Base-by-base conservation (phyloP, 2,329 filamentous ascomycete species). In the Diplodia mutila region DNA sequence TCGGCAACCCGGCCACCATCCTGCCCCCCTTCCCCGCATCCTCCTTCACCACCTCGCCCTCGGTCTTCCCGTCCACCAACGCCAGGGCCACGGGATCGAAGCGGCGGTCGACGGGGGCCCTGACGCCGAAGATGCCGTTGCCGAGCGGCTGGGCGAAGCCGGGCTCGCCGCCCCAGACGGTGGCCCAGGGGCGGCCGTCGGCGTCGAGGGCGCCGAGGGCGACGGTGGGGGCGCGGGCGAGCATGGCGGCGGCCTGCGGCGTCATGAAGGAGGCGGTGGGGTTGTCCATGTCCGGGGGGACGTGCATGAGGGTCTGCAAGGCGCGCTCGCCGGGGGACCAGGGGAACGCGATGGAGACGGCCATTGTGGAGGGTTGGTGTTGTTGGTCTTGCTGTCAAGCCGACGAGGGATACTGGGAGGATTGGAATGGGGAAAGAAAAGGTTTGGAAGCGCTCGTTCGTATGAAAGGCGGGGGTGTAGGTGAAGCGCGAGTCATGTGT, bases 161-260 rank as follows among this genome's bases (percentile, higher is more conserved):
- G 0, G 85, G 78, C 68, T 89, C 82, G 18, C 92, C 92, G n/a
- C 91, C 91, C 87, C 90, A 91, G 8, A 96, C 70, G 0, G 90
- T 90, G 18, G 90, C 90, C 92, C 92, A 96, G 1, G 91, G 91
- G 23, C 86, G 81, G 2, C 85, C 85, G 23, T 87, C 73, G 2
- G 80, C 77, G 73, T 95, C 92, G 1, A 94, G 79, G 0, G 91
- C 87, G 1, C 92, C 92, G 21, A 96, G 79, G 0, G 91, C 91
- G 16, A 95, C 81, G 8, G 95, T 82, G 0, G 91, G 88, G 0
- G 87, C 89, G 18, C 80, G 79, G 61, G 85, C 82, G 3, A 93
- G 83, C 69, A 91, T 85, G 69, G 83, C 80, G 1, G 83, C 86
- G 25, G 90, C 89, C 18, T 86, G 83, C 5, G 83, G 82, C 0